These are phyloP conservation scores for Elaphomyces granulatus DNA, from an alignment of 495 filamentous ascomycete genomes.

Conservation along the genomic window DNA sequence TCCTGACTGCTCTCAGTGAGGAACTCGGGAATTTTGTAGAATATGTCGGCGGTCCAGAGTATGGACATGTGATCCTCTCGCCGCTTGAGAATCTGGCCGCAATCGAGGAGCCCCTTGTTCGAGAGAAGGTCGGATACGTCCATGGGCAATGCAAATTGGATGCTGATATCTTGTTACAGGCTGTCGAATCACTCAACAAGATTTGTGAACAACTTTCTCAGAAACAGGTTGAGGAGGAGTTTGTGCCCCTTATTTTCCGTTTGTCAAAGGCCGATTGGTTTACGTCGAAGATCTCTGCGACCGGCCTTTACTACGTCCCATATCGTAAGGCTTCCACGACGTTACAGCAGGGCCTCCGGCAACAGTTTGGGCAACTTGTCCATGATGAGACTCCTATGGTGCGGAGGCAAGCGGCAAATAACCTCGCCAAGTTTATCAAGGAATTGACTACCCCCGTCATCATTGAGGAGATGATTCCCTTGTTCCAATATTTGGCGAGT, in stretches of 20 bases:
- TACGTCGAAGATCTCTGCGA: conserved; percentile 96
- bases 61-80: conserved; percentile 90
- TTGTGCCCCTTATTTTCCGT: conserved; percentile 84
- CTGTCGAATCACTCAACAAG: conserved; percentile 97
- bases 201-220: conserved; percentile 84
- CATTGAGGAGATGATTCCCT: conserved; percentile 96
- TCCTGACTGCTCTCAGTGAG: conserved; percentile 90
- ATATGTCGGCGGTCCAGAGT: conserved; percentile 88
- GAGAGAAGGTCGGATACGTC: conserved; percentile 64
- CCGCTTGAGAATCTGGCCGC: conserved; percentile 95
- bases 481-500: conserved; percentile 88
- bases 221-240: conserved; percentile 88
- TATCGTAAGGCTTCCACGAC: conserved; percentile 74
- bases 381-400: conserved; percentile 99
- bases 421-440: conserved; percentile 94
- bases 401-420: conserved; percentile 85
- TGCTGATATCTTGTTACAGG: conserved; percentile 36
- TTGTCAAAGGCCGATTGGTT: conserved; percentile 99
- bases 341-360: conserved; percentile 77
- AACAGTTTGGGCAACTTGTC: conserved; percentile 81
- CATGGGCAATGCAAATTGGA: neutral
- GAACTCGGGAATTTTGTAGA: conserved; percentile 94
- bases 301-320: conserved; percentile 81
- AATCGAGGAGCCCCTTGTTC: conserved; percentile 93
- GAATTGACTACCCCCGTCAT: conserved; percentile 82